Evolutionary conservation across 2,329 filamentous ascomycete genomes (phyloP), one percentile per base, ranked within the genome.

Genomic region (Paramyrothecium sp.): DNA sequence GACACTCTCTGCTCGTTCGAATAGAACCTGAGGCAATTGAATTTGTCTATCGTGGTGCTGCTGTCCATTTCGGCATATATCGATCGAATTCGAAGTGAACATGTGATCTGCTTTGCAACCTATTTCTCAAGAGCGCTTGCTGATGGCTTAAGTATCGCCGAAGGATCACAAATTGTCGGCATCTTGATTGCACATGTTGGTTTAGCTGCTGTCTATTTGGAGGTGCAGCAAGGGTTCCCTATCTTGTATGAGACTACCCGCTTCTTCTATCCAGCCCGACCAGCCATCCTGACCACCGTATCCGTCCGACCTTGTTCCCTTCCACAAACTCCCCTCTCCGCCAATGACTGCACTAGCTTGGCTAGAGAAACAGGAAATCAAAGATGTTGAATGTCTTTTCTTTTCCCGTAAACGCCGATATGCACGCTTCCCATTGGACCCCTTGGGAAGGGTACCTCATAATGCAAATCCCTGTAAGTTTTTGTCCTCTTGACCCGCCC

Each of bases 361-460:
- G 73, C 73, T 72, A 72, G 73, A 73, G 70, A 74, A 74, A 70
- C 63, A 71, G 73, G 72, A 72, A 73, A 70, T 65, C 70, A 77
- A 78, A 77, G 73, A 77, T 77, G 75, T 78, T 78, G 75, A 78
- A 78, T 61, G 76, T 75, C 74, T 77, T 77, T 75, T 73, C 67
- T 71, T 74, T 75, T 70, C 73, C 73, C 71, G 70, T 70, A 71
- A 76, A 75, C 72, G 72, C 74, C 73, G 63, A 61, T 64, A 65
- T 67, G 61, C 65, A 71, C 63, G 64, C 66, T 62, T 66, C 63
- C 65, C 66, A 65, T 68, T 64, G n/a, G 65, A 67, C 67, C 67
- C 64, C 63, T 46, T 65, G 63, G 63, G 64, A 66, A 67, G 70
- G 71, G 71, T 75, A 74, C 74, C 73, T 75, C 68, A 65, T 72